A percentile compares a stretch with the other conserved stretches of the same genome.
Evolutionary conservation across 208 protist genomes (phyloP).

Genomic region (Crithidia sp.): DNA sequence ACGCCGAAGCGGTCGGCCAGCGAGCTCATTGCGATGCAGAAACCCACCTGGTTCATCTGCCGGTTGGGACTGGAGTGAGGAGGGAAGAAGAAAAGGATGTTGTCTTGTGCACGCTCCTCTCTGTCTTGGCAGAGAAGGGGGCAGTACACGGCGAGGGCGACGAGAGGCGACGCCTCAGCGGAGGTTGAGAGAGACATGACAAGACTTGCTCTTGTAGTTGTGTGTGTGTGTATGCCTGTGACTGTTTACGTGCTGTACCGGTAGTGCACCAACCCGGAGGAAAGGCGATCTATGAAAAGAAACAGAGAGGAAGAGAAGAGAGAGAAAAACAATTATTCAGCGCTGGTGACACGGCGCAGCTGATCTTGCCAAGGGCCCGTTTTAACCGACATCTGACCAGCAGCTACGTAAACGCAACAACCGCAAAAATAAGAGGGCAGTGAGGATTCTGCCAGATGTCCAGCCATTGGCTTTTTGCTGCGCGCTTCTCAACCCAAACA

Average conservation of each 20-base stretch:
- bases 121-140: slow-evolving; percentile 47
- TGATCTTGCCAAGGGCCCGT: too few relatives aligned
- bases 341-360: too few relatives aligned
- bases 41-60: slow-evolving; percentile 76
- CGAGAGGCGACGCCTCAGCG: slow-evolving; percentile 9
- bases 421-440: not conserved
- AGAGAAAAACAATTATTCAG: not conserved
- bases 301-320: not conserved
- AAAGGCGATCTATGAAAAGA: not conserved
- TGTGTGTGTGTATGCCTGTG: too few relatives aligned
- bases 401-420: too few relatives aligned
- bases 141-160: slow-evolving; percentile 59
- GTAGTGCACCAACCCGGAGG: too few relatives aligned
- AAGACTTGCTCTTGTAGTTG: not conserved
- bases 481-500: too few relatives aligned
- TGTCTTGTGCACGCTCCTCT: slow-evolving; percentile 66
- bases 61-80: slow-evolving; percentile 27
- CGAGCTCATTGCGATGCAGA: slow-evolving; percentile 62
- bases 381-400: too few relatives aligned
- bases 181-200: slow-evolving; percentile 14
- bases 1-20: slow-evolving; percentile 45
- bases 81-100: slow-evolving; percentile 75
- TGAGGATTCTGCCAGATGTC: too few relatives aligned
- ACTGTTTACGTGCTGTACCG: not conserved
- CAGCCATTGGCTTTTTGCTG: too few relatives aligned